Base-by-base conservation (phyloP, 257 asterid genomes). In the Solanum paucissectum region DNA sequence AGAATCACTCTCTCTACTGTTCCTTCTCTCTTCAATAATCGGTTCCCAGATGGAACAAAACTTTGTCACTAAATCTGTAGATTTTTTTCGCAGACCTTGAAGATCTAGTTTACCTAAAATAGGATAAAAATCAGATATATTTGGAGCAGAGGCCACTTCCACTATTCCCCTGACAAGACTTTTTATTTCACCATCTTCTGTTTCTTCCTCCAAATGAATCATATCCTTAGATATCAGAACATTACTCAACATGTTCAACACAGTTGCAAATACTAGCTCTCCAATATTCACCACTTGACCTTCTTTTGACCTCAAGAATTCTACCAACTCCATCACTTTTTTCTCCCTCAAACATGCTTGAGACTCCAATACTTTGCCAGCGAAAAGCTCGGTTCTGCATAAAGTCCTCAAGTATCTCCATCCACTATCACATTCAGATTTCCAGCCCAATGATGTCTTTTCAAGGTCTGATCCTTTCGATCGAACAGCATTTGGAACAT, bases 91-190 rank as follows among this genome's bases (percentile, higher is more conserved):
- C 14, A 91, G 8, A 68, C 95, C 95, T 77, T 93, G 94, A 83
- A 85, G 87, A 90, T 94, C 96, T 0, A 91, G 60, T 49, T 36
- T 87, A 29, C 87, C 2, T 1, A 92, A 40, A 88, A 88, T 12
- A 2, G 95, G 94, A 73, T 83, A 93, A 52, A 88, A 90, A 27
- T 93, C 93, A 9, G 93, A 69, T 40, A 93, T 40, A 34, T 93
- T 91, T 9, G 91, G 91, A 14, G 88, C 52, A 38, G 89, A 21
- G 5, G 18, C 33, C 2, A 66, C 84, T 74, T 87, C 91, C 32
- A 88, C 25, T 1, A 83, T 5, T 60, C 42, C 87, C 33, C 92
- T 89, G 14, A 89, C 4, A 6, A 89, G 34, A 66, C 83, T 88
- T 77, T 79, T 92, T 69, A 90, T 23, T 29, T 66, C 87, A 33